Evolutionary conservation across 305 asterid genomes (phyloP).

Genomic region (Plantago rigida): DNA sequence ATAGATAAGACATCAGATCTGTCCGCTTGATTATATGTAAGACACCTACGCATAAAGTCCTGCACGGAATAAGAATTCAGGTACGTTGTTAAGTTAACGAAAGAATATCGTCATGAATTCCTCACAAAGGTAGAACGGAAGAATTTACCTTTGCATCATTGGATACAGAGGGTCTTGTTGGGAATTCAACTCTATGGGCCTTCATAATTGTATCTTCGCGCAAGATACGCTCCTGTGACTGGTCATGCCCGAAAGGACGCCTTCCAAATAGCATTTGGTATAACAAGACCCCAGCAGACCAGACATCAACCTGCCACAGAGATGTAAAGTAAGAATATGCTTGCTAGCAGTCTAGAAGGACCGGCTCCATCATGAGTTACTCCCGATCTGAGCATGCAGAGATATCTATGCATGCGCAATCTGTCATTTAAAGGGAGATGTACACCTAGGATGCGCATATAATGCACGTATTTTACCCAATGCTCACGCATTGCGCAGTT

Average conservation of each 20-base stretch:
- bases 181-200: conserved; percentile 91
- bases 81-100: not conserved
- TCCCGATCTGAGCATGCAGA: not conserved
- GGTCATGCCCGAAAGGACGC: conserved; percentile 97
- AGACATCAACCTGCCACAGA: conserved; percentile 79
- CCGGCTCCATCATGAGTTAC: not conserved
- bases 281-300: conserved; percentile 88
- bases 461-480: too few relatives aligned
- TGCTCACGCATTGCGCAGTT: not conserved
- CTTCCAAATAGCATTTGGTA: conserved; percentile 97
- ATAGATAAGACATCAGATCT: conserved; percentile 77
- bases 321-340: conserved; percentile 18
- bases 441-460: not conserved
- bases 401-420: not conserved
- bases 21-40: conserved; percentile 79
- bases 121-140: not conserved
- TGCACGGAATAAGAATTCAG: conserved; percentile 26
- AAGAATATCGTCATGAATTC: not conserved
- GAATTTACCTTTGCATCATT: conserved; percentile 77
- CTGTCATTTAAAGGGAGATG: not conserved
- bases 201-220: conserved; percentile 96
- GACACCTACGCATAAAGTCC: conserved; percentile 92
- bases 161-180: conserved; percentile 78
- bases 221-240: conserved; percentile 78
- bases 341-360: not conserved